Base-by-base conservation (phyloP, 495 filamentous ascomycete species). In the Penicillium longicatenatum region DNA sequence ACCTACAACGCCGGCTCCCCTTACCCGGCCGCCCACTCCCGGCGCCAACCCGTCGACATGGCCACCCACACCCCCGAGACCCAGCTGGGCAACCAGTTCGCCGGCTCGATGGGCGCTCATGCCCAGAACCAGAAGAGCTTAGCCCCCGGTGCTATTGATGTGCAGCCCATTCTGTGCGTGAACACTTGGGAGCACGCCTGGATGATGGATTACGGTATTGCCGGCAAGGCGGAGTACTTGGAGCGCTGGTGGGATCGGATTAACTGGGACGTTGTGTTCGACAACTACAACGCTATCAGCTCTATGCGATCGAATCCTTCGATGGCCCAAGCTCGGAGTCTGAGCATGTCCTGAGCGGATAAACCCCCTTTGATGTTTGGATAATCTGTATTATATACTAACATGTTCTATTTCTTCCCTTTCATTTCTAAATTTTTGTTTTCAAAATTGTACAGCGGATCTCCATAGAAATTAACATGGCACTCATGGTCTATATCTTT, bases 171-270 rank as follows among this genome's bases (percentile, higher is more conserved):
- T 58, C 75, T 98, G 55, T 96, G 93, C 64, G 81, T 98, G 45
- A 98, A 94, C 71, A 96, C 91, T 24, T 98, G 94, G 94, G 87
- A 97, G 78, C 94, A 98, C 73, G 89, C 86, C 2, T 98, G 89
- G 86, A 74, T 98, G 71, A 81, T 80, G 57, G 91, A 98, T 69
- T 97, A 87, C 66, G 91, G 91, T 24, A 77, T 97, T 45, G 76
- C 73, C 37, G 91, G 90, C 12, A 98, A 96, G 86, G 79, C 79
- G 47, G 70, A 77, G 54, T 98, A 83, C 74, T 77, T 92, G 50
- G 81, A 89, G 76, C 74, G 69, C 44, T 97, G 93, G 93, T 98
- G 94, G 94, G 72, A 91, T 31, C 73, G 70, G 29, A 86, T 98
- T 52, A 84, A 98, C 75, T 98, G 94, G 94, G 70, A 84, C 6